Evolutionary conservation across 345 rosid species (phyloP).

Genomic region (Salix brachista): DNA sequence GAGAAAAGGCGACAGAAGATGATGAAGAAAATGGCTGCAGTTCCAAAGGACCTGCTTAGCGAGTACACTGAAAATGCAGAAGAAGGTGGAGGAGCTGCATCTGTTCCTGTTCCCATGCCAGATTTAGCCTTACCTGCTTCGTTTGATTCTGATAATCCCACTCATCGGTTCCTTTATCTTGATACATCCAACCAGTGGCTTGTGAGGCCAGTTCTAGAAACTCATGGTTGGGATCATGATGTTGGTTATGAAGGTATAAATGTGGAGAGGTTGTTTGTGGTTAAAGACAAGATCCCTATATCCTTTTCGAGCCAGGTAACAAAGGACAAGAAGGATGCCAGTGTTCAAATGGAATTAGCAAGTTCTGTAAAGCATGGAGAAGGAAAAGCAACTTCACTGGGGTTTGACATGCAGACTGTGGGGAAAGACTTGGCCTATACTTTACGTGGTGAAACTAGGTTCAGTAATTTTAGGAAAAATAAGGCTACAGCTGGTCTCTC

Average conservation of each 20-base stretch:
- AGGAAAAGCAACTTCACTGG: slow-evolving; percentile 73
- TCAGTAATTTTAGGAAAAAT: slow-evolving; percentile 61
- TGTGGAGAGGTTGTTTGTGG: slow-evolving; percentile 69
- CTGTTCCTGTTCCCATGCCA: slow-evolving; percentile 92
- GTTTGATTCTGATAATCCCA: slow-evolving; percentile 92
- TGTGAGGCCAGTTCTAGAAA: slow-evolving; percentile 90
- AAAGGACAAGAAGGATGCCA: slow-evolving; percentile 92
- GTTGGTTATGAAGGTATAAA: slow-evolving; percentile 97
- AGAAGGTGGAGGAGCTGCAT: slow-evolving; percentile 69
- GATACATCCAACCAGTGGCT: slow-evolving; percentile 89
- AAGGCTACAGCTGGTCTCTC: slow-evolving; percentile 92
- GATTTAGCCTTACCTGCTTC: slow-evolving; percentile 91
- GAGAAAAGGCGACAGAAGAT: slow-evolving; percentile 69
- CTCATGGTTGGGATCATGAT: slow-evolving; percentile 99
- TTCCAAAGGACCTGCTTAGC: slow-evolving; percentile 50
- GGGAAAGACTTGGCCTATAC: slow-evolving; percentile 93
- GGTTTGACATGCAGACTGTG: slow-evolving; percentile 87
- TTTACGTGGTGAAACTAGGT: slow-evolving; percentile 67
- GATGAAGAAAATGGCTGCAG: slow-evolving; percentile 71
- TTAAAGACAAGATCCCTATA: slow-evolving; percentile 66
- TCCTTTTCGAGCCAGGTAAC: slow-evolving; percentile 85
- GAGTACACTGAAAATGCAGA: slow-evolving; percentile 52
- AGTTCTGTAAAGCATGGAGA: slow-evolving; percentile 84
- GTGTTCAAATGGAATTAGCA: slow-evolving; percentile 74
- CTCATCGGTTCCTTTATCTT: slow-evolving; percentile 85